phyloP scores from a whole-genome alignment of 257 asterid species.

The Solanum paucissectum region DNA sequence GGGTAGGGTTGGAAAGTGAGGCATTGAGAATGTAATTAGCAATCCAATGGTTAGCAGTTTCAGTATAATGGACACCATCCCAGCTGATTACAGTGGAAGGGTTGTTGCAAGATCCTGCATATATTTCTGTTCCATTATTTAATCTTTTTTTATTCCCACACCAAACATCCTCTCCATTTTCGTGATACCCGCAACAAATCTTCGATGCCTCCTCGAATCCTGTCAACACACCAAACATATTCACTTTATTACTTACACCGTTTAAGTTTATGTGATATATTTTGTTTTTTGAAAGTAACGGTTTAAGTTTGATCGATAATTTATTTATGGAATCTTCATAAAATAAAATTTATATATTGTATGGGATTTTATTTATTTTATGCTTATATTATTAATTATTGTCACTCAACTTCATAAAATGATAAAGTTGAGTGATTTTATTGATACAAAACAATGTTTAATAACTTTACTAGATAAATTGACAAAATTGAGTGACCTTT shows the following conservation, averaged over 20 bases:
- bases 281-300: too few relatives aligned
- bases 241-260: not conserved
- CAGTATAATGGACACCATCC: constrained; percentile 11
- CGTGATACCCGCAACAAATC: constrained; percentile 37
- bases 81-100: constrained; percentile 17
- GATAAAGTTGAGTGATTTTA: too few relatives aligned
- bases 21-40: constrained; percentile 2
- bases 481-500: too few relatives aligned
- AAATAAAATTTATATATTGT: too few relatives aligned
- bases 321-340: too few relatives aligned
- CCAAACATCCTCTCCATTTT: constrained; percentile 15
- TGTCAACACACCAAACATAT: not conserved
- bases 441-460: too few relatives aligned
- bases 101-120: constrained; percentile 24
- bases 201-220: constrained; percentile 31
- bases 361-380: too few relatives aligned
- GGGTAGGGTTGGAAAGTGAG: constrained; percentile 4
- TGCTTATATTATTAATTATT: too few relatives aligned
- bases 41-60: constrained; percentile 14
- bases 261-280: too few relatives aligned
- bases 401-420: too few relatives aligned
- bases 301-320: too few relatives aligned
- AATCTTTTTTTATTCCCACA: constrained; percentile 21
- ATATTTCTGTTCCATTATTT: constrained; percentile 20
- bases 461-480: too few relatives aligned